phyloP scores from a whole-genome alignment of 1,284 basidiomycete genomes.

The Agaricales sp. region DNA sequence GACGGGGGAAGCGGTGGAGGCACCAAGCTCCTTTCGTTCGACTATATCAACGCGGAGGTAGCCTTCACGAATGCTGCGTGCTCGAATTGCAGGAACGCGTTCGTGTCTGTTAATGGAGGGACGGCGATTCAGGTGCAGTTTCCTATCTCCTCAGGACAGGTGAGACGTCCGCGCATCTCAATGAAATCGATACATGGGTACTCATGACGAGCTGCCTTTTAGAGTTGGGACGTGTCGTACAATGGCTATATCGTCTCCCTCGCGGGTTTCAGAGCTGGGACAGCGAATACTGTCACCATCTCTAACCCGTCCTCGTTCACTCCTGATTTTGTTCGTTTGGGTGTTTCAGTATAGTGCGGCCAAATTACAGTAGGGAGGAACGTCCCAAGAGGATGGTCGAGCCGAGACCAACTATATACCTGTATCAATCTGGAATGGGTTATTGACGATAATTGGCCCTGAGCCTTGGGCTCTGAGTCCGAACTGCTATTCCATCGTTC shows the following conservation, averaged over 20 bases:
- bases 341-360: conserved; percentile 19
- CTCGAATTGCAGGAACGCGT: conserved; percentile 36
- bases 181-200: neutral
- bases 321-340: conserved; percentile 32
- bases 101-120: conserved; percentile 35
- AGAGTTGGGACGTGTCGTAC: conserved; percentile 34
- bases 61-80: conserved; percentile 31
- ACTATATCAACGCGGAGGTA: conserved; percentile 38
- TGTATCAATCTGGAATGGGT: neutral
- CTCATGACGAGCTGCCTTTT: neutral
- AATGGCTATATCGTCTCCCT: conserved; percentile 29
- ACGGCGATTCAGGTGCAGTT: conserved; percentile 31
- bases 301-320: conserved; percentile 29
- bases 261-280: conserved; percentile 30
- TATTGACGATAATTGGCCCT: neutral
- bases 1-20: conserved; percentile 31
- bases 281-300: conserved; percentile 30
- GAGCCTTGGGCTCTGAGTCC: neutral
- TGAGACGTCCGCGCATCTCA: conserved; percentile 16
- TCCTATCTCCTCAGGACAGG: conserved; percentile 36
- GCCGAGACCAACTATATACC: neutral
- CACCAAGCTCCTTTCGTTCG: conserved; percentile 31
- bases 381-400: neutral
- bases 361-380: neutral
- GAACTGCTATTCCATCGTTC: too few species aligned